Base-by-base conservation (phyloP, 371 early-diverging fungal genomes). In the Mucor circinelloides region DNA sequence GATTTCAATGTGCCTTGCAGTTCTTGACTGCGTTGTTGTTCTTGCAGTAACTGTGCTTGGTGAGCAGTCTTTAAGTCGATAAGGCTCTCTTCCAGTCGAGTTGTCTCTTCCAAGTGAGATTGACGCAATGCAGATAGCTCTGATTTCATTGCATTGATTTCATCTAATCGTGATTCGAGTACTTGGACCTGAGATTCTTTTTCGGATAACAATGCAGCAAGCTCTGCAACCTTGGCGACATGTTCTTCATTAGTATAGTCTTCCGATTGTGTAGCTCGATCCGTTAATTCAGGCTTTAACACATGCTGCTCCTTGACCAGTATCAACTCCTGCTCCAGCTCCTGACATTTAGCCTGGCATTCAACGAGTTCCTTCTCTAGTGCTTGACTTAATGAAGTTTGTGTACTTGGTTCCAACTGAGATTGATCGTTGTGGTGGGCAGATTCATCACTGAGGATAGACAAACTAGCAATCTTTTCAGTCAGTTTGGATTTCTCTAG, bases 101-200 rank as follows among this genome's bases (percentile, higher is more conserved):
- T 15, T 7, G 72, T 73, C 19, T 76, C 69, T 17, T 58, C 12
- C 1, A 44, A 13, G 31, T 77, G 81, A 0, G 30, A n/a, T 38
- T 70, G 72, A 3, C 79, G 68, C 56, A 69, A 13, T 7, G 66
- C 38, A 36, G 38, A 36, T 21, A 75, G 21, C 15, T 78, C 77
- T 2, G 48, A 19, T 15, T 72, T 77, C 17, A 79, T 32, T 0
- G 40, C 7, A 8, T 74, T 73, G 23, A 78, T 67, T 27, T 78
- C 80, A n/a, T 52, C 50, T 50, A 82, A 46, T 5, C 50, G 58
- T 2, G 68, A 34, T 19, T 72, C 60, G 5, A 80, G 61, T 34
- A 36, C 54, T 17, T 70, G 42, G 6, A 80, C 42, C 28, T 72
- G 54, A 15, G 60, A 19, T 40, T 62, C 58, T 40, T 77, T 77